Conservation (phyloP, 2,329 filamentous ascomycete genomes). For the Exserohilum rostratum region DNA sequence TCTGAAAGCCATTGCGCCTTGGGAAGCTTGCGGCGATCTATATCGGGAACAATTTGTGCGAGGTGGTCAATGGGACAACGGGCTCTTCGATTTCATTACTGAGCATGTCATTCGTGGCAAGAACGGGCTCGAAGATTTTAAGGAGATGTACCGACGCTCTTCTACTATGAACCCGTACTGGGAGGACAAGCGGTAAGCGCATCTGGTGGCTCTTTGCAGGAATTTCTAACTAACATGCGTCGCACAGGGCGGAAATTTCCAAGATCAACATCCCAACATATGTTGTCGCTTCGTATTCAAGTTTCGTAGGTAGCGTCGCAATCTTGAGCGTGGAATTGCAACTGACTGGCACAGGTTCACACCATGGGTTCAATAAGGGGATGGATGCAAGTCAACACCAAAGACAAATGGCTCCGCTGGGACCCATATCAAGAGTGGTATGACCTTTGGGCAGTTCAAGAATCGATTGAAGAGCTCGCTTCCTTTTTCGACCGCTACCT, state of each 20-base stretch:
- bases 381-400: slow-evolving; percentile 11
- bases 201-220: neutral
- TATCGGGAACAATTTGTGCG: slow-evolving; percentile 23
- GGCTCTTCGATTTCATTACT: slow-evolving; percentile 14
- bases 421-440: slow-evolving; percentile 26
- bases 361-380: slow-evolving; percentile 24
- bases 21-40: slow-evolving; percentile 51
- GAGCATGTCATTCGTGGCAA: slow-evolving; percentile 30
- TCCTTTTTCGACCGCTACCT: slow-evolving; percentile 57
- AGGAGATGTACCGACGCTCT: slow-evolving; percentile 16
- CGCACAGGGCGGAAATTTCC: slow-evolving; percentile 5
- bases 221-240: neutral
- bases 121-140: slow-evolving; percentile 14
- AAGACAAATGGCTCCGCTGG: slow-evolving; percentile 26
- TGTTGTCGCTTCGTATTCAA: slow-evolving; percentile 21
- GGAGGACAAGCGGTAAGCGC: slow-evolving; percentile 18
- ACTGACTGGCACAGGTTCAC: slow-evolving; percentile 3
- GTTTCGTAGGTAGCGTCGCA: neutral
- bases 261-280: slow-evolving; percentile 24
- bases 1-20: slow-evolving; percentile 53
- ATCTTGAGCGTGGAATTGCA: neutral
- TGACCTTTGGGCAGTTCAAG: slow-evolving; percentile 18
- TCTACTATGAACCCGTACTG: slow-evolving; percentile 19
- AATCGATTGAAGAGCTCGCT: slow-evolving; percentile 19
- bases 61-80: slow-evolving; percentile 15